phyloP scores from a whole-genome alignment of 2,329 filamentous ascomycete genomes.

The Calonectria honghensis region DNA sequence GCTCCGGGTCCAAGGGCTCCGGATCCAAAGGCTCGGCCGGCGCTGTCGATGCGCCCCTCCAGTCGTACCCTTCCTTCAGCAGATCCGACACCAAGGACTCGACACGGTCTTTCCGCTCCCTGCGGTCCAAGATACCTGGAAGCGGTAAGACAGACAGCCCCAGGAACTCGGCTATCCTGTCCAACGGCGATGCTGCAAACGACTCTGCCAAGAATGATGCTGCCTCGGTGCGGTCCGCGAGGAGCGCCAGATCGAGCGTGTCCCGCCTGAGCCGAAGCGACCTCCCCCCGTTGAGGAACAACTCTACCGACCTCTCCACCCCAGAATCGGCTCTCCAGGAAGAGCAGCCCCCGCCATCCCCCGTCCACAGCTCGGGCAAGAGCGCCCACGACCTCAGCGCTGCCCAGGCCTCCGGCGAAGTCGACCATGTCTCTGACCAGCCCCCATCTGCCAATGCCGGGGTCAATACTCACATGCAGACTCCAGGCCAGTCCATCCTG shows the following conservation, averaged over 20 bases:
- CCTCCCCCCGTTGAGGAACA: conserved; percentile 62
- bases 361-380: conserved; percentile 84
- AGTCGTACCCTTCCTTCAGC: conserved; percentile 93
- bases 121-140: conserved; percentile 93
- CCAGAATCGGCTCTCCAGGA: conserved; percentile 69
- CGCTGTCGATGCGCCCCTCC: conserved; percentile 71
- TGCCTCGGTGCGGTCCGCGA: conserved; percentile 83
- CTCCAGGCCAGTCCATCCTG: conserved; percentile 91
- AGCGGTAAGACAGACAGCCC: conserved; percentile 85
- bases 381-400: conserved; percentile 85
- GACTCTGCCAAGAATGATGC: conserved; percentile 80
- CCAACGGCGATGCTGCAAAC: conserved; percentile 72
- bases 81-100: conserved; percentile 96
- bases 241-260: conserved; percentile 72
- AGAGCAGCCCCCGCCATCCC: conserved; percentile 85
- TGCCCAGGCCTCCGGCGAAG: conserved; percentile 90
- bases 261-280: conserved; percentile 69
- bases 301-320: conserved; percentile 64
- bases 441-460: conserved; percentile 82
- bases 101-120: conserved; percentile 86
- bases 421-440: conserved; percentile 94
- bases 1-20: conserved; percentile 67
- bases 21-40: conserved; percentile 71
- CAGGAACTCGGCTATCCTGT: conserved; percentile 81
- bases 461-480: conserved; percentile 75